Base-by-base conservation (phyloP, 495 filamentous ascomycete genomes). In the Annulohypoxylon stygium region DNA sequence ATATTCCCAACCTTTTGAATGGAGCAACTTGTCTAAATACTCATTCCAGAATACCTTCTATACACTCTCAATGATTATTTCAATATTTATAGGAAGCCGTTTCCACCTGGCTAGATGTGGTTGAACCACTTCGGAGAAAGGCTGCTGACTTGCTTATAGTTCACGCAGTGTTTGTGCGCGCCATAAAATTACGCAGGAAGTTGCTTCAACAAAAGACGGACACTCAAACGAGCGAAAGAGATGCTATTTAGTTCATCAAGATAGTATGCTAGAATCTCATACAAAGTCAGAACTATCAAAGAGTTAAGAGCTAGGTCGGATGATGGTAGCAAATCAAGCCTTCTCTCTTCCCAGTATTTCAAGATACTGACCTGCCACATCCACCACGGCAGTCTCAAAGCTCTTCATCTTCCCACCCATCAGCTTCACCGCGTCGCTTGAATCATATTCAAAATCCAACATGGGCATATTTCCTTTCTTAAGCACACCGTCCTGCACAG, bases 381-480 rank as follows among this genome's bases (percentile, higher is more conserved):
- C 80, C 57, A 78, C 68, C 3, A 87, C 78, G 26, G 83, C 84
- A 48, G 82, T 81, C 65, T 86, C 80, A 69, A 85, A 86, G 10
- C 67, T 70, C 39, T 65, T 71, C 58, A 85, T 78, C 58, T 78
- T 74, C 69, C 84, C 80, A 0, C 83, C 85, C 63, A 89, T 83
- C n/a, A 77, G 55, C 57, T 77, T 75, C 66, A 85, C 81, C 10
- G 81, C 82, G 9, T 80, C 65, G 14, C 69, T 75, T 12, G 78
- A 75, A 73, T 85, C 82, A 30, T 85, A 70, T 71, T 76, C 11
- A 43, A 57, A 47, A 75, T 71, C 16, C 55, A 77, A 30, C 1
- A 47, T 67, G 11, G 50, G 20, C 4, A 73, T 36, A 20, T 57
- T 66, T 3, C 74, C 69, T 14, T 36, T 76, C 25, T 73, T 74